Evolutionary conservation across 1,139 yeast genomes (phyloP), one percentile per base, ranked within the genome.

Genomic region (Pichia sp.): DNA sequence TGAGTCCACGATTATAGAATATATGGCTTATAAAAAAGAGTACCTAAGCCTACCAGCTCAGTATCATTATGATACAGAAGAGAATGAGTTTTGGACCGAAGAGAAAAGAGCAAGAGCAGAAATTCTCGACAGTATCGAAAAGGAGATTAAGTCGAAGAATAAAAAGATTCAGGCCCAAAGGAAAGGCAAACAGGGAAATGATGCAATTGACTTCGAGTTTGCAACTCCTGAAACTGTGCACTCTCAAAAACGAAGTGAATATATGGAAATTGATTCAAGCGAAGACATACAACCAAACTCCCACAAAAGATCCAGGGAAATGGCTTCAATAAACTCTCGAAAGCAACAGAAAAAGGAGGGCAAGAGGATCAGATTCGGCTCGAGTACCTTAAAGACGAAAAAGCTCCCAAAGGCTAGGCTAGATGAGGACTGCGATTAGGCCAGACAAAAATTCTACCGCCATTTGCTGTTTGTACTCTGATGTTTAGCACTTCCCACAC

Each of bases 121-220:
- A 18, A 13, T 31, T 11, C 10, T 35, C 6, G 15, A 22, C 17
- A 27, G 16, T 15, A 30, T 3, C 16, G 23, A 3, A 13, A 27
- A 11, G 26, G 21, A 27, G 8, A 26, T 22, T 16, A 16, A 20
- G 12, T 14, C 18, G 18, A 16, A 11, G 23, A 28, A 22, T 21
- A 21, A 21, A 16, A 26, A 17, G 11, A 26, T 16, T 15, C 11
- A 26, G 6, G 29, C 6, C 12, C n/a, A 34, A 13, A 27, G 13
- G 8, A 19, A 34, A 13, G 14, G 6, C 13, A 23, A 26, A 9
- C 6, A 18, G 4, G 32, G 22, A 20, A 16, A n/a, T 10, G 29
- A 34, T 13, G 39, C 43, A 5, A 28, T 46, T 13, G 46, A 45
- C 9, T 36, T 49, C n/a, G 33, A 44, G 26, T 49, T 49, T 35